A percentile compares a stretch with the other conserved stretches of the same genome.
Conservation (phyloP, 2,329 filamentous ascomycete genomes). For the Colletotrichum zoysiae region DNA sequence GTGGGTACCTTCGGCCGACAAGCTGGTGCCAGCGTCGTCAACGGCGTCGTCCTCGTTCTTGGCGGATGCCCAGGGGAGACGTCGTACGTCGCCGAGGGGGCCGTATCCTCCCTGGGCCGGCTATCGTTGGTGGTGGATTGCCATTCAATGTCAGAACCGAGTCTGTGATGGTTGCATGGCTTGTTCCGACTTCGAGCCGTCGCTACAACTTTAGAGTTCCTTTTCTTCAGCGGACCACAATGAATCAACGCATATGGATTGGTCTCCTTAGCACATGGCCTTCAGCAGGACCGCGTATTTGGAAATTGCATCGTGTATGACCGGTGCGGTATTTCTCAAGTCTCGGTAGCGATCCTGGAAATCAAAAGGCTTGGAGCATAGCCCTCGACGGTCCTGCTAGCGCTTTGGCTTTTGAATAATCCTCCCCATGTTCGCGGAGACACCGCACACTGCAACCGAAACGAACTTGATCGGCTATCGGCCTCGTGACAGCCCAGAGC, state of each 20-base stretch:
- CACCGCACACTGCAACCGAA: not conserved
- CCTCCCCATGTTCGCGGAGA: not conserved
- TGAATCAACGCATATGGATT: not conserved
- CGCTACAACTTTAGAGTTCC: not conserved
- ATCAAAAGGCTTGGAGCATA: not conserved
- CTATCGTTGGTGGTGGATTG: not conserved
- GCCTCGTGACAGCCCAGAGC: not conserved
- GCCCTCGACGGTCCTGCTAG: not conserved
- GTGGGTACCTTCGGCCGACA: slow-evolving; percentile 59
- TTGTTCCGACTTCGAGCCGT: not conserved
- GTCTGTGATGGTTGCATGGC: not conserved
- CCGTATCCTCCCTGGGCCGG: slow-evolving; percentile 52
- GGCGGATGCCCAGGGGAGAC: slow-evolving; percentile 47
- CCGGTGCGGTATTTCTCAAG: not conserved
- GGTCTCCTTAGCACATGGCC: too few species aligned
- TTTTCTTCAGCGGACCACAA: not conserved
- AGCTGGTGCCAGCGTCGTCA: slow-evolving; percentile 42
- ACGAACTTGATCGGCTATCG: not conserved
- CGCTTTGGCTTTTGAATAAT: not conserved
- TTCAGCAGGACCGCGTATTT: not conserved
- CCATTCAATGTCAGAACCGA: not conserved
- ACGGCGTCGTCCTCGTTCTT: slow-evolving; percentile 22
- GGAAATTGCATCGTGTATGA: not conserved
- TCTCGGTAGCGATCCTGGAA: not conserved
- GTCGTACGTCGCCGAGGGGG: slow-evolving; percentile 50